Conservation (phyloP, 2,329 filamentous ascomycete species). For the Clonostachys sp. region DNA sequence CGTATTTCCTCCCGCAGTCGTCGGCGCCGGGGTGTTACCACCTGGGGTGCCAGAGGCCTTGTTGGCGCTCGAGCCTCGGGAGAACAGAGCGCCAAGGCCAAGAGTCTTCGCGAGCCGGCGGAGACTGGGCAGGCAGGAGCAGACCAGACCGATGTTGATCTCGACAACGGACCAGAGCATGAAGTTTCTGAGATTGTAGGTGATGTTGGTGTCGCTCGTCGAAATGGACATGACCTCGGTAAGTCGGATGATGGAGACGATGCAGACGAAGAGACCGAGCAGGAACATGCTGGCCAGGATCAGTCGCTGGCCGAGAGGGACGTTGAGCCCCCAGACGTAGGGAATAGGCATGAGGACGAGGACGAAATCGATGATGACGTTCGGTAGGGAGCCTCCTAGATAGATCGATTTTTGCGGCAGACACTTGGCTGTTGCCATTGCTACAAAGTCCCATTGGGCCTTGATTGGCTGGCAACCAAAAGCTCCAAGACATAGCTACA, state of each 20-base stretch:
- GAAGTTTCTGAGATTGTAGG: background rate
- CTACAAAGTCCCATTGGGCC: background rate
- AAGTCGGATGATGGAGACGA: constrained; percentile 21
- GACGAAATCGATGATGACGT: constrained; percentile 34
- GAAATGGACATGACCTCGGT: constrained; percentile 1
- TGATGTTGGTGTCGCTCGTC: background rate
- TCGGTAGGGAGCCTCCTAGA: background rate
- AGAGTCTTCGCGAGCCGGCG: constrained; percentile 14
- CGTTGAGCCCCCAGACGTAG: constrained; percentile 35
- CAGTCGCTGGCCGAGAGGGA: constrained; percentile 27
- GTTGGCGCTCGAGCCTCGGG: background rate
- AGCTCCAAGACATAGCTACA: background rate
- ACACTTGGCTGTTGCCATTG: background rate
- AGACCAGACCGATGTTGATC: constrained; percentile 27
- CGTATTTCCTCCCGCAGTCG: too few relatives aligned
- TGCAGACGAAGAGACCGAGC: constrained; percentile 26
- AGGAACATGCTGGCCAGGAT: constrained; percentile 28
- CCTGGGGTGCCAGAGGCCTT: too few relatives aligned
- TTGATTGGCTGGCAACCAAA: constrained; percentile 1
- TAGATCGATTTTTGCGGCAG: constrained; percentile 1
- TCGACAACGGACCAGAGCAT: constrained; percentile 24
- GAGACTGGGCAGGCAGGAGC: constrained; percentile 23
- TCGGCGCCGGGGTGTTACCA: too few relatives aligned
- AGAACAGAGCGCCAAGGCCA: background rate
- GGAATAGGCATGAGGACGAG: constrained; percentile 38